Evolutionary conservation across 345 rosid species (phyloP).

Genomic region (Gossypium mustelinum): DNA sequence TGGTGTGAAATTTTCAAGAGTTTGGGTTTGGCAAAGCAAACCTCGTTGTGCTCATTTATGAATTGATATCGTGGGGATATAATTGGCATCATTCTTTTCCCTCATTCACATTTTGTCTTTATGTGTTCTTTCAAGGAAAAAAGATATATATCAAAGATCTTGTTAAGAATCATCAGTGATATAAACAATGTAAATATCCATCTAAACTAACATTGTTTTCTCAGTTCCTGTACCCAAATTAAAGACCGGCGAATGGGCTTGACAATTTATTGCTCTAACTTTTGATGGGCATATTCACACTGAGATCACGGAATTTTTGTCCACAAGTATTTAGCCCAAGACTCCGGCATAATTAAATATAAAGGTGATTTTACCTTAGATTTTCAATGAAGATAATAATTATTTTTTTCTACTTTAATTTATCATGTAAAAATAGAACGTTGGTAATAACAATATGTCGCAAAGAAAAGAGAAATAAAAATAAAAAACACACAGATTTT

Average conservation of each 20-base stretch:
- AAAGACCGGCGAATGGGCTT: neutral
- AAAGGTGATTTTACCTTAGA: too few relatives aligned
- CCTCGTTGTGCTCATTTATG: conserved; percentile 5
- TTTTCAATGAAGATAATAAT: too few relatives aligned
- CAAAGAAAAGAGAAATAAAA: too few relatives aligned
- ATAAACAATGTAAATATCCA: too few relatives aligned
- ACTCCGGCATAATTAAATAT: neutral
- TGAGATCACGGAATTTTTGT: neutral
- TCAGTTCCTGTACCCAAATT: neutral
- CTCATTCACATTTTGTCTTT: neutral
- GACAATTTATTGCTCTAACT: too few relatives aligned
- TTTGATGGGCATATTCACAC: too few relatives aligned
- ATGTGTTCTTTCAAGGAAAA: neutral
- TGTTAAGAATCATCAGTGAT: neutral
- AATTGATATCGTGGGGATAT: neutral
- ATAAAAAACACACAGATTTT: too few relatives aligned
- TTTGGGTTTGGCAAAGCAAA: neutral
- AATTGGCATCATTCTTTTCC: too few relatives aligned
- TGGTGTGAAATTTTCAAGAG: conserved; percentile 3
- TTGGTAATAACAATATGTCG: too few relatives aligned
- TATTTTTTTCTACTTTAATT: too few relatives aligned
- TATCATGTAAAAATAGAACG: too few relatives aligned
- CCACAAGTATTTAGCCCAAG: neutral
- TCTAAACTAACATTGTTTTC: neutral
- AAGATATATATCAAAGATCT: neutral